Evolutionary conservation across 306 rosid genomes (phyloP).

Genomic region (Elaeagnus macrophylla): DNA sequence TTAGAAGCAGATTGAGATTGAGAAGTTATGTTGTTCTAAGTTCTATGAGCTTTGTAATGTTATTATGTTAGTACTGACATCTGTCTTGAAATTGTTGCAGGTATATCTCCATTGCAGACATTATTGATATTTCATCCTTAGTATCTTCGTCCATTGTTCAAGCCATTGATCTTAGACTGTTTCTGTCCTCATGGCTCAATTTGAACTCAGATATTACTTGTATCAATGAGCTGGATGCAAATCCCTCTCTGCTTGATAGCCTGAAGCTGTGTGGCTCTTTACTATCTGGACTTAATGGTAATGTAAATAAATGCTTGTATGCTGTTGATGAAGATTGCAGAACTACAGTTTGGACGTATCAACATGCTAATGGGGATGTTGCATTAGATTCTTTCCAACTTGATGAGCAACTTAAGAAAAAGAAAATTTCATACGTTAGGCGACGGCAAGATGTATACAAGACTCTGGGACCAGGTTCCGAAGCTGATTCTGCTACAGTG

Average conservation of each 20-base stretch:
- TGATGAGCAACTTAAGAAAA: slow-evolving; percentile 59
- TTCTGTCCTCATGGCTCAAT: slow-evolving; percentile 61
- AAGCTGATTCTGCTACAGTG: slow-evolving; percentile 52
- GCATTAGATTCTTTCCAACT: slow-evolving; percentile 73
- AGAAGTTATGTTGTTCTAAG: background rate
- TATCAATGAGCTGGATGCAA: slow-evolving; percentile 25
- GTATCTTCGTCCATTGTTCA: slow-evolving; percentile 50
- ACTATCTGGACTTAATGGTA: slow-evolving; percentile 44
- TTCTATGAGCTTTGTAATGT: background rate
- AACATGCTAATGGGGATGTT: slow-evolving; percentile 46
- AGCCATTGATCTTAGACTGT: slow-evolving; percentile 65
- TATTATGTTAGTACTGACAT: background rate
- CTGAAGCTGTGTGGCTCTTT: slow-evolving; percentile 58
- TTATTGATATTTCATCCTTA: slow-evolving; percentile 55
- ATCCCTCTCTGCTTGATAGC: slow-evolving; percentile 24
- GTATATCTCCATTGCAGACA: slow-evolving; percentile 70
- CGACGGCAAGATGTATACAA: slow-evolving; percentile 47
- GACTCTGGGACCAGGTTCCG: slow-evolving; percentile 67
- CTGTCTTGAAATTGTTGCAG: slow-evolving; percentile 29
- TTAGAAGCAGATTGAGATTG: background rate
- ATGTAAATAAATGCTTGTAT: slow-evolving; percentile 45
- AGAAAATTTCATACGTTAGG: slow-evolving; percentile 59
- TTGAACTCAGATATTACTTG: slow-evolving; percentile 47
- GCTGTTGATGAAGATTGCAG: slow-evolving; percentile 69
- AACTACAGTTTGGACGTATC: slow-evolving; percentile 82